A percentile compares a stretch with the other conserved stretches of the same genome.
Evolutionary conservation across 345 rosid species (phyloP).

Genomic region (Citrus inodora): DNA sequence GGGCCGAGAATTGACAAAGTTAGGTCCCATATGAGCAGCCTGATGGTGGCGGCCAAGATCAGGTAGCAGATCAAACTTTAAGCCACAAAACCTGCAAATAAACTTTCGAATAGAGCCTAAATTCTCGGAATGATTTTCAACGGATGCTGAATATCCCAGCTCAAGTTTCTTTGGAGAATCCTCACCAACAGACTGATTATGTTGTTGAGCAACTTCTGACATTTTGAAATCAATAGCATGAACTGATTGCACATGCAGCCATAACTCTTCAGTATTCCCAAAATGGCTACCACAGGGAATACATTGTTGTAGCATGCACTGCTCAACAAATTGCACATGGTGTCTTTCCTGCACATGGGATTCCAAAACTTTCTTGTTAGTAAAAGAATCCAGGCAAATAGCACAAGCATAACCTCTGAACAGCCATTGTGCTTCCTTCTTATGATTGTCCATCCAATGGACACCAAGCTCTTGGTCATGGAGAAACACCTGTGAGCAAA

Average conservation of each 20-base stretch:
- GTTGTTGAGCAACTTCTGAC: conserved; percentile 37
- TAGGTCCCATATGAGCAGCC: conserved; percentile 91
- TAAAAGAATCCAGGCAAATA: conserved; percentile 91
- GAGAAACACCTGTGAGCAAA: conserved; percentile 50
- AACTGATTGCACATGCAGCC: conserved; percentile 67
- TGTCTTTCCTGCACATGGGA: conserved; percentile 94
- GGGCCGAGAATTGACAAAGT: conserved; percentile 49
- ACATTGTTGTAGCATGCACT: conserved; percentile 96
- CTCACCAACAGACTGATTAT: conserved; percentile 17
- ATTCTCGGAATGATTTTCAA: conserved; percentile 45
- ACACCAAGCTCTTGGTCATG: conserved; percentile 50
- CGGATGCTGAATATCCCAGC: conserved; percentile 31
- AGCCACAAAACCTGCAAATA: conserved; percentile 85
- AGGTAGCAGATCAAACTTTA: conserved; percentile 87
- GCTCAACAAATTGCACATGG: conserved; percentile 83
- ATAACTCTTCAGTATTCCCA: conserved; percentile 78
- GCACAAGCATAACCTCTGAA: conserved; percentile 93
- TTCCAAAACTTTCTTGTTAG: conserved; percentile 66
- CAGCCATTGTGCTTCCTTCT: conserved; percentile 76
- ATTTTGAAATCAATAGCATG: conserved; percentile 61
- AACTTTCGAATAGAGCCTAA: conserved; percentile 46
- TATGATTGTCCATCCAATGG: conserved; percentile 74
- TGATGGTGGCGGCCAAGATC: conserved; percentile 99
- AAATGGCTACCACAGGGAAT: conserved; percentile 89
- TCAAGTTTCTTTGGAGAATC: conserved; percentile 40